Conservation (phyloP, 1,284 basidiomycete genomes). For the Bondarzewia mesenterica region DNA sequence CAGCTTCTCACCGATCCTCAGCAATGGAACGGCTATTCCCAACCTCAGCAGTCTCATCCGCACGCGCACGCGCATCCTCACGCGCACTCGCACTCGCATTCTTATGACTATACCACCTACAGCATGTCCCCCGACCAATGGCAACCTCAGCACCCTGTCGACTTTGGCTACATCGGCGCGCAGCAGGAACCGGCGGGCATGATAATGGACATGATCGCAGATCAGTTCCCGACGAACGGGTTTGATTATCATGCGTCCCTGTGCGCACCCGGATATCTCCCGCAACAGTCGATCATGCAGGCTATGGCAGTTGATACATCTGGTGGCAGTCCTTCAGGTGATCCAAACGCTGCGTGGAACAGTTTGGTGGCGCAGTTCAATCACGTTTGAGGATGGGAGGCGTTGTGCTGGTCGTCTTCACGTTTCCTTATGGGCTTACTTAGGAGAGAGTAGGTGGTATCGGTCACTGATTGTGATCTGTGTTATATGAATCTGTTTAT, state of each 20-base stretch:
- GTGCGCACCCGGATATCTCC: conserved; percentile 9
- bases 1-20: not conserved
- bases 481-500: not conserved
- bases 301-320: not conserved
- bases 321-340: conserved; percentile 8
- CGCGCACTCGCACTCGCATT: not conserved
- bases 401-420: not conserved
- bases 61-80: not conserved
- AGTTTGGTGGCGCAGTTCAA: conserved; percentile 37
- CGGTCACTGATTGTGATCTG: too few species aligned
- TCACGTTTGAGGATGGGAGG: conserved; percentile 9
- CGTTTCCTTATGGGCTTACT: not conserved
- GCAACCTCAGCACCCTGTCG: conserved; percentile 4
- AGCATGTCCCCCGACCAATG: conserved; percentile 7
- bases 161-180: conserved; percentile 9
- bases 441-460: too few species aligned
- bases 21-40: not conserved
- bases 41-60: not conserved
- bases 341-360: conserved; percentile 40
- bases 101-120: conserved; percentile 3
- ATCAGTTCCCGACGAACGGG: conserved; percentile 6
- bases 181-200: conserved; percentile 3
- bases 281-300: not conserved
- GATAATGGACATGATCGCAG: not conserved
- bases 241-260: conserved; percentile 13